Conservation (phyloP, 768 basidiomycete species). For the Sporobolomyces phaffii region DNA sequence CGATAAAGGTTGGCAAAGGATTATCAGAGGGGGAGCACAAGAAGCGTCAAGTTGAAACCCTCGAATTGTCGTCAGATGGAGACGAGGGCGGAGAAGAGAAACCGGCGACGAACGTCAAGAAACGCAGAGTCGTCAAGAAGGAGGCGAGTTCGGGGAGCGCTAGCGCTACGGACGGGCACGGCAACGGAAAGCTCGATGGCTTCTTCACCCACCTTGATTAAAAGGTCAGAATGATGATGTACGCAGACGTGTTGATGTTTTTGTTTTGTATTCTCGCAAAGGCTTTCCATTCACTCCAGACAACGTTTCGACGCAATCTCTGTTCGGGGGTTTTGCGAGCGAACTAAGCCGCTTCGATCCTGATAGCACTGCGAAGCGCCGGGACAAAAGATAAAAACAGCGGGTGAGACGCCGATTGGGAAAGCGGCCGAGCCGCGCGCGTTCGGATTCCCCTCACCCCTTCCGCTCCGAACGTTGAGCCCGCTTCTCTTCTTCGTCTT, state of each 20-base stretch:
- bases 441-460: too few relatives aligned
- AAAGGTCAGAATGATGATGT: background rate
- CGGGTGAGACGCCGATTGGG: too few relatives aligned
- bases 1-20: background rate
- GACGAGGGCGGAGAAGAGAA: background rate
- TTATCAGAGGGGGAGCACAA: background rate
- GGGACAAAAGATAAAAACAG: too few relatives aligned
- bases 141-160: background rate
- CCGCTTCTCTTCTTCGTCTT: background rate
- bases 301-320: too few relatives aligned
- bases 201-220: constrained; percentile 1
- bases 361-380: too few relatives aligned
- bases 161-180: background rate
- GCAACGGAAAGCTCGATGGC: background rate
- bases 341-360: too few relatives aligned
- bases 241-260: too few relatives aligned
- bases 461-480: too few relatives aligned
- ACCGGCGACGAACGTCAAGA: background rate
- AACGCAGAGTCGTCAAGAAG: background rate
- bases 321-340: too few relatives aligned
- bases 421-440: too few relatives aligned
- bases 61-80: background rate
- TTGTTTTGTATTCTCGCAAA: background rate
- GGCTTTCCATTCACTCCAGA: too few relatives aligned
- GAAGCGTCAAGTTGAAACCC: background rate